Percentiles rank a stretch among this genome's conserved stretches.
Conservation (phyloP, 345 rosid species). For the Pseudoturritis turrita region DNA sequence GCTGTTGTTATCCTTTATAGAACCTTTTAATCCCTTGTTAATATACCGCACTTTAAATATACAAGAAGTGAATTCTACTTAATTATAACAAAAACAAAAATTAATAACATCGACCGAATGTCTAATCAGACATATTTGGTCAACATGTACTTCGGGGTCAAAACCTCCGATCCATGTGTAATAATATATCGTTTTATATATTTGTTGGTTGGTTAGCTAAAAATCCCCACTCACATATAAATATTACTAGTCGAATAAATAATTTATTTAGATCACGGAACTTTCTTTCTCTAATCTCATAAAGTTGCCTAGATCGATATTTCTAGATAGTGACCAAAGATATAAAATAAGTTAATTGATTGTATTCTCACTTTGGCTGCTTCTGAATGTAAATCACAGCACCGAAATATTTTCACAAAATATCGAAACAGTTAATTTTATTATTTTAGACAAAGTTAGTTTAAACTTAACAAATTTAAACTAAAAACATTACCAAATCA, state of each 20-base stretch:
- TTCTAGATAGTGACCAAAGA: neutral
- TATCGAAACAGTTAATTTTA: neutral
- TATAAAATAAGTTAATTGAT: neutral
- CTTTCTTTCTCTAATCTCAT: slow-evolving; percentile 4
- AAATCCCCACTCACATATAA: slow-evolving; percentile 14
- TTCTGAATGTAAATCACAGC: slow-evolving; percentile 9
- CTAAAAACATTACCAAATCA: too few species aligned
- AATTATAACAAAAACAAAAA: neutral
- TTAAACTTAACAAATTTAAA: too few species aligned
- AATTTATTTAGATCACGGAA: neutral
- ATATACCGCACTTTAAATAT: too few species aligned
- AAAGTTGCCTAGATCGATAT: slow-evolving; percentile 13
- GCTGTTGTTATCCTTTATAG: too few species aligned
- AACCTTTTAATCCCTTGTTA: too few species aligned
- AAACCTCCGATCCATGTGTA: neutral
- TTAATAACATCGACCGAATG: neutral
- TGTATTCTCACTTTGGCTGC: slow-evolving; percentile 11
- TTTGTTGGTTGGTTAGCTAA: slow-evolving; percentile 2
- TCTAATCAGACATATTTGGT: slow-evolving; percentile 12
- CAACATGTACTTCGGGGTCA: slow-evolving; percentile 7
- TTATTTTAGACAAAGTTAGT: neutral
- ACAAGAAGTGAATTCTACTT: neutral
- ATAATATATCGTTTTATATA: neutral
- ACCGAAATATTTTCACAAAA: neutral
- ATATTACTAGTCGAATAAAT: neutral